phyloP scores from a whole-genome alignment of 495 filamentous ascomycete species.

The Penicillium manginii region DNA sequence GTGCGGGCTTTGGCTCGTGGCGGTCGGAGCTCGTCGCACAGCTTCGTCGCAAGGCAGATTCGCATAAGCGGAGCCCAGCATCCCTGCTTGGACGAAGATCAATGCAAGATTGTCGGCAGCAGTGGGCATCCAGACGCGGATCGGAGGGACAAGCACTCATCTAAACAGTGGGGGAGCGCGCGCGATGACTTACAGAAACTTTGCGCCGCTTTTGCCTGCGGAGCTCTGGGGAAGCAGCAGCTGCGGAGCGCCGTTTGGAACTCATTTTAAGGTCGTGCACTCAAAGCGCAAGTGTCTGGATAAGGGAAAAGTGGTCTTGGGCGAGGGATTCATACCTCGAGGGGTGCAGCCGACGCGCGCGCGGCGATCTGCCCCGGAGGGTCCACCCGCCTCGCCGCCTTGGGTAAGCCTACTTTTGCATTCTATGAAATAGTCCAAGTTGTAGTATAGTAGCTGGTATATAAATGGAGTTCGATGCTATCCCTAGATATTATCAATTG shows the following conservation, averaged over 20 bases:
- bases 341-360: conserved; percentile 29
- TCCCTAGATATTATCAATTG: neutral
- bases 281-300: neutral
- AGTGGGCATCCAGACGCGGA: neutral
- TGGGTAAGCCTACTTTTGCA: conserved; percentile 32
- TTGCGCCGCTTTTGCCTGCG: conserved; percentile 66
- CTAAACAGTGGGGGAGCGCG: neutral
- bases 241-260: conserved; percentile 66
- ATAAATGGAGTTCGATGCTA: neutral
- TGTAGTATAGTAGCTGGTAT: neutral
- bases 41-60: conserved; percentile 7
- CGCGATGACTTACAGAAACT: conserved; percentile 52
- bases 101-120: neutral
- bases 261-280: conserved; percentile 52
- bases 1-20: neutral
- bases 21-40: conserved; percentile 6
- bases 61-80: neutral
- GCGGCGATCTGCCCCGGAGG: conserved; percentile 24
- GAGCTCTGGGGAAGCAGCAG: conserved; percentile 40
- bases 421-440: no score
- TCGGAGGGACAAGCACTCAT: neutral
- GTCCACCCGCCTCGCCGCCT: conserved; percentile 16
- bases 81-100: neutral
- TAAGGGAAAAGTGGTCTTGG: neutral
- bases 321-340: conserved; percentile 22